Conservation (phyloP, 495 filamentous ascomycete species). For the Lasiosphaeria ovina region DNA sequence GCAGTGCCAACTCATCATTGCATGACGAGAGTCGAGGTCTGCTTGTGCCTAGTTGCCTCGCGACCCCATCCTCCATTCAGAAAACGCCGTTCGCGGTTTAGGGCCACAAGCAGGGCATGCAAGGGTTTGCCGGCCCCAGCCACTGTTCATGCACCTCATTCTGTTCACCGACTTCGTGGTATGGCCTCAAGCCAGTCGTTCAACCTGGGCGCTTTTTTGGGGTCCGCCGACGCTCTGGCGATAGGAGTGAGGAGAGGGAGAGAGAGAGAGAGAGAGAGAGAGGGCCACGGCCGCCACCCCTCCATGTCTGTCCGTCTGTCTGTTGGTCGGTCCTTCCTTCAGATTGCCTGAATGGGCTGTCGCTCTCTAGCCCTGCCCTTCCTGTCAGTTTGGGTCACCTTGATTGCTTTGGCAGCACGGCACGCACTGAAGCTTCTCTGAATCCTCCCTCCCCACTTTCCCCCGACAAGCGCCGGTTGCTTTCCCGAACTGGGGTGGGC, state of each 20-base stretch:
- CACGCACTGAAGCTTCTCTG: too few relatives aligned
- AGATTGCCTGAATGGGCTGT: too few relatives aligned
- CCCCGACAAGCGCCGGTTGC: constrained; percentile 19
- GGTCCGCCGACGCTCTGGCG: constrained; percentile 9
- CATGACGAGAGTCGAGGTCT: constrained; percentile 60
- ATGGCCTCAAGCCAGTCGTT: constrained; percentile 51
- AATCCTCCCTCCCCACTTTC: background rate
- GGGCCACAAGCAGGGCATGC: constrained; percentile 42
- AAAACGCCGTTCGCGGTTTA: constrained; percentile 29
- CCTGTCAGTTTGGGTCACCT: too few relatives aligned
- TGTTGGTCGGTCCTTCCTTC: too few relatives aligned
- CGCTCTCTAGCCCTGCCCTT: too few relatives aligned
- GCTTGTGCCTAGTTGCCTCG: constrained; percentile 51
- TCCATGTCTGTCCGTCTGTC: too few relatives aligned
- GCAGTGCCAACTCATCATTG: constrained; percentile 89
- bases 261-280: constrained; percentile 12
- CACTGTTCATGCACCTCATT: constrained; percentile 59
- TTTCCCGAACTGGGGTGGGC: constrained; percentile 16
- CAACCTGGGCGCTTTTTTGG: constrained; percentile 16
- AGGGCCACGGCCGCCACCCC: too few relatives aligned
- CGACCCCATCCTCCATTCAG: constrained; percentile 34
- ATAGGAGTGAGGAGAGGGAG: background rate
- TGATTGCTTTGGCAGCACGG: too few relatives aligned
- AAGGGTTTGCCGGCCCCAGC: constrained; percentile 44
- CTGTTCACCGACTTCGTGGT: constrained; percentile 60